Base-by-base conservation (phyloP, 163 green algal species). In the Scenedesmus sp. region DNA sequence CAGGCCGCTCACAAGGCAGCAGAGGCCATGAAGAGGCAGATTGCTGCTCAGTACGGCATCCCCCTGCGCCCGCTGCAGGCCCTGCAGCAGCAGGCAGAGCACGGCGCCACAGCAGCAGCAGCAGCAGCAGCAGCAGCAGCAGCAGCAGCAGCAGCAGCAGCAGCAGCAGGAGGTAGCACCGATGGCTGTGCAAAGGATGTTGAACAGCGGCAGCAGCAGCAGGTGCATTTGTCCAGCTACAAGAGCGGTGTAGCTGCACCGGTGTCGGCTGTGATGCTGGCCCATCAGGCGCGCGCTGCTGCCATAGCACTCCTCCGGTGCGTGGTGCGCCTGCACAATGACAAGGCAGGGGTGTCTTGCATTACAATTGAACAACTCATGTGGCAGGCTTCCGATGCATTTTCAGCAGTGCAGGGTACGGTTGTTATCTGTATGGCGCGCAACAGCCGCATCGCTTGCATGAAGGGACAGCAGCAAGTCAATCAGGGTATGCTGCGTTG, bases 1-100 rank as follows among this genome's bases (percentile, higher is more conserved):
- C 93, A 98, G 88, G 30, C 84, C 22, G 97, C 96, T 0, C 95
- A 97, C 37, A 94, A 93, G 93, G 90, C 94, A 1, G 94, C 97
- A 4, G 97, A 99, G 79, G 43, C 43, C 0, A 20, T 97, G 22
- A 99, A 99, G 92, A 90, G 94, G 1, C 81, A 93, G 10, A 87
- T 99, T 0, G 94, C 96, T 15, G 30, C 61, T 33, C 88, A 97
- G 82, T 94, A 95, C 35, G 90, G 93, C 3, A 89, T 99, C 4
- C 97, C 97, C 2, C 94, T 98, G 46, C 83, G 95, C 53, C 95
- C 96, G 1, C 85, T 94, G 5, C 35, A 73, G 13, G 88, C 53
- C 2, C 61, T 68, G 40, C 84, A 78, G 35, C 86, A 81, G 92
- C 65, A 42, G 80, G 68, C 68, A 40, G 40, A 35, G 49, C 79